phyloP scores from a whole-genome alignment of 2,329 filamentous ascomycete species.

The Dothideomycetidae sp. region DNA sequence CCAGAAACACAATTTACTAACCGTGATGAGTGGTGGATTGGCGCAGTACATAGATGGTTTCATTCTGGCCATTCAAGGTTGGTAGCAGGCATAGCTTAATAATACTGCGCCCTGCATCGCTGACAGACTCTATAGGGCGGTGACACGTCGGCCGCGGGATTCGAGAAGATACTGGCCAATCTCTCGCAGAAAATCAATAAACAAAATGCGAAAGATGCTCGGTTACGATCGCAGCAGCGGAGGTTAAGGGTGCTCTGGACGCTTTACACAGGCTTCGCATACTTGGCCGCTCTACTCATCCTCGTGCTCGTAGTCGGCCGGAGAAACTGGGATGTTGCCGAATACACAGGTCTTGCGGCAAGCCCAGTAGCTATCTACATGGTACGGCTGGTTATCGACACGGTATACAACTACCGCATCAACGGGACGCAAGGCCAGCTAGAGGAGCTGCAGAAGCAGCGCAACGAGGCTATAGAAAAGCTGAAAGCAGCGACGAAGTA shows the following conservation, averaged over 20 bases:
- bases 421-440: conserved; percentile 53
- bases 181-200: conserved; percentile 71
- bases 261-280: conserved; percentile 79
- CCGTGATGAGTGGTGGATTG: neutral
- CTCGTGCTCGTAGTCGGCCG: conserved; percentile 74
- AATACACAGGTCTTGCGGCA: conserved; percentile 65
- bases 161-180: conserved; percentile 77
- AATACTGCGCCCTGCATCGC: conserved; percentile 13
- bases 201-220: conserved; percentile 59
- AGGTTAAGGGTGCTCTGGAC: conserved; percentile 77
- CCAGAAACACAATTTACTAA: too few species aligned
- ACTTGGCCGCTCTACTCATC: conserved; percentile 73
- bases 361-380: conserved; percentile 66
- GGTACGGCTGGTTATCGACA: conserved; percentile 50
- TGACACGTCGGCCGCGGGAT: conserved; percentile 71
- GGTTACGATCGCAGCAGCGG: conserved; percentile 54
- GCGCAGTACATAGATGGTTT: conserved; percentile 49
- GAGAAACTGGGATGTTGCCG: conserved; percentile 57
- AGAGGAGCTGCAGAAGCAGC: conserved; percentile 61
- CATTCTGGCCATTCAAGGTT: conserved; percentile 76
- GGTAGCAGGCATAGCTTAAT: conserved; percentile 16
- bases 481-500: conserved; percentile 93
- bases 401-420: conserved; percentile 71
- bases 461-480: conserved; percentile 78
- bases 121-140: conserved; percentile 42